Evolutionary conservation across 192 early-diverging fungal genomes (phyloP).

Genomic region (Pilobolus umbonatus): DNA sequence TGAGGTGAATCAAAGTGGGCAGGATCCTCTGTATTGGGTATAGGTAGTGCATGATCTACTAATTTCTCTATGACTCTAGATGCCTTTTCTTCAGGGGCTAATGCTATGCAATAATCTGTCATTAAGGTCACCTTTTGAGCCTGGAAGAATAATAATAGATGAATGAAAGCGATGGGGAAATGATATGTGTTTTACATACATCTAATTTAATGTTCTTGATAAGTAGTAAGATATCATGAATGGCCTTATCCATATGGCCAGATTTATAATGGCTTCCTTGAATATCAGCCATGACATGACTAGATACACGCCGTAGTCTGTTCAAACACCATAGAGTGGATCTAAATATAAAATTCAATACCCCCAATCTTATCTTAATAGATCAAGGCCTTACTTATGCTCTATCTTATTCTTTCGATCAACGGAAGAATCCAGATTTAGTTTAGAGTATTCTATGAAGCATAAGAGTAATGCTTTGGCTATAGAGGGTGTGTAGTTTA

Average conservation of each 20-base stretch:
- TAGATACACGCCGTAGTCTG: background rate
- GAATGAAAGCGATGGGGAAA: background rate
- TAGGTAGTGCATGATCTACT: background rate
- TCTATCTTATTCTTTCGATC: background rate
- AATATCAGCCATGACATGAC: background rate
- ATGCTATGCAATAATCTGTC: background rate
- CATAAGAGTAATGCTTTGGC: background rate
- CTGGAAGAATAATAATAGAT: background rate
- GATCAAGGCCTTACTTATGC: background rate
- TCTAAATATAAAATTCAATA: background rate
- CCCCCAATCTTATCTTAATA: background rate
- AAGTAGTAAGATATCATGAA: background rate
- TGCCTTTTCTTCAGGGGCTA: background rate
- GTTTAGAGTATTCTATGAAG: constrained; percentile 5
- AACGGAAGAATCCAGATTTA: background rate
- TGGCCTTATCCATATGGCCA: background rate
- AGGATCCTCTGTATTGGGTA: background rate
- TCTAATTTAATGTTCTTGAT: background rate
- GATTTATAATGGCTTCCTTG: background rate
- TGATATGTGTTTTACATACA: background rate
- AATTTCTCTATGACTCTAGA: constrained; percentile 1
- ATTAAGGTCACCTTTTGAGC: background rate
- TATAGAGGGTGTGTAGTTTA: background rate
- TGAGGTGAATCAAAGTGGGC: no score
- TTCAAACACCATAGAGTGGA: constrained; percentile 7